Evolutionary conservation across 2,329 filamentous ascomycete genomes (phyloP).

Genomic region (Talaromyces rugulosus): DNA sequence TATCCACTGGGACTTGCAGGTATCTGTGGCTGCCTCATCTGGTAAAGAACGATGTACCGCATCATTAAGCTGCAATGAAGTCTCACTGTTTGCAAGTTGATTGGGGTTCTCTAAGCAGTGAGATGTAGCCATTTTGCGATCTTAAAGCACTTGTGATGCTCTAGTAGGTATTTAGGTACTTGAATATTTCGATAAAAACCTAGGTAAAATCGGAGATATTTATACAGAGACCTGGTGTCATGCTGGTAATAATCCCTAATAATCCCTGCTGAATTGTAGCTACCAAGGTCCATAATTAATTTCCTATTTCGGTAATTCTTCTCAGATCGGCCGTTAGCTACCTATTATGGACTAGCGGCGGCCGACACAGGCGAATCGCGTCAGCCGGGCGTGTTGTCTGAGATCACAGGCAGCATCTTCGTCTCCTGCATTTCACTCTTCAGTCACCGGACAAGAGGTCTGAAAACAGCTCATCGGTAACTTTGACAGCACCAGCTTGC

Average conservation of each 20-base stretch:
- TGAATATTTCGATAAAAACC: neutral
- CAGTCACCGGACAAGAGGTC: neutral
- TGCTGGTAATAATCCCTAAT: neutral
- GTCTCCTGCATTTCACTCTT: neutral
- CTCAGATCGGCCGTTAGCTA: neutral
- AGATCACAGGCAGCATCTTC: neutral
- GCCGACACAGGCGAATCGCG: neutral
- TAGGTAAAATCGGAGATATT: neutral
- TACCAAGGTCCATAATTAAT: neutral
- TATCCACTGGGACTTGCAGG: neutral
- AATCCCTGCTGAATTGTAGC: neutral
- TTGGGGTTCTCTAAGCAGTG: neutral
- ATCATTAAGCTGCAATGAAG: neutral
- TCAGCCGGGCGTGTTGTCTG: neutral
- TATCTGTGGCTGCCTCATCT: neutral
- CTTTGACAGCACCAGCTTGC: neutral
- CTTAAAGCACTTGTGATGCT: neutral
- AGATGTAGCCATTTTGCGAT: neutral
- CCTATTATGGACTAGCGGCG: neutral
- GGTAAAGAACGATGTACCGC: neutral
- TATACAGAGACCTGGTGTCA: neutral
- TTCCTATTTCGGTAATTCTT: neutral
- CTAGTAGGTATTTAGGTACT: neutral
- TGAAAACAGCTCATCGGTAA: neutral
- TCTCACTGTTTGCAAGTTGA: neutral